Percentiles rank a stretch among this genome's conserved stretches.
These are phyloP conservation scores for Cladosporium colombiae DNA, from an alignment of 2,329 filamentous ascomycete species.

Conservation along the genomic window DNA sequence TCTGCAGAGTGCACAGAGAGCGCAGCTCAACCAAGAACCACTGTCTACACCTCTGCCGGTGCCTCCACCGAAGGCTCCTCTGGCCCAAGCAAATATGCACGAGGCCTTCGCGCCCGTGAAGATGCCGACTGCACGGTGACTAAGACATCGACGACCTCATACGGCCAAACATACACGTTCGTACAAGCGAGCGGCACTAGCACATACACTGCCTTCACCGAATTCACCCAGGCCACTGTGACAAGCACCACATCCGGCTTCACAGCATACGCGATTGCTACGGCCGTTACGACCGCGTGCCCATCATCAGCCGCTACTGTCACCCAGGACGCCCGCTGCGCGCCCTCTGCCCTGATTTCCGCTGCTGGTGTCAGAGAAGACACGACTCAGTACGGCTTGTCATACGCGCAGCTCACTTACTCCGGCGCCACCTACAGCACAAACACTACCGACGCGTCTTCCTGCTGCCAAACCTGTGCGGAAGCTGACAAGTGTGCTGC, in stretches of 20 bases:
- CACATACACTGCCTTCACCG: constrained; percentile 35
- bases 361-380: constrained; percentile 26
- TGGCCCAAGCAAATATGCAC: constrained; percentile 23
- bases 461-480: constrained; percentile 37
- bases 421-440: constrained; percentile 33
- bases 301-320: constrained; percentile 28
- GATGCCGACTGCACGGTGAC: constrained; percentile 31
- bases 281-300: constrained; percentile 27
- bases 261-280: constrained; percentile 34
- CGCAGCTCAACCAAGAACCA: constrained; percentile 25
- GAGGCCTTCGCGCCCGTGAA: constrained; percentile 25
- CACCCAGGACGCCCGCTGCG: constrained; percentile 35
- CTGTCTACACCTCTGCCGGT: constrained; percentile 26
- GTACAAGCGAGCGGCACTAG: constrained; percentile 29
- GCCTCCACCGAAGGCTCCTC: neutral
- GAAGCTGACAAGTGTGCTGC: constrained; percentile 32
- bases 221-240: constrained; percentile 31
- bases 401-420: constrained; percentile 30
- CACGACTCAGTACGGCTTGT: constrained; percentile 28
- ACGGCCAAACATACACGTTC: constrained; percentile 33
- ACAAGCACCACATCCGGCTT: constrained; percentile 35
- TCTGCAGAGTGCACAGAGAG: constrained; percentile 29
- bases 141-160: constrained; percentile 32
- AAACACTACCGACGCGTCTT: constrained; percentile 32
- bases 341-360: constrained; percentile 33